A percentile compares a stretch with the other conserved stretches of the same genome.
Evolutionary conservation across 352 stramenopile genomes (phyloP).

Genomic region (Pythium dissimile): DNA sequence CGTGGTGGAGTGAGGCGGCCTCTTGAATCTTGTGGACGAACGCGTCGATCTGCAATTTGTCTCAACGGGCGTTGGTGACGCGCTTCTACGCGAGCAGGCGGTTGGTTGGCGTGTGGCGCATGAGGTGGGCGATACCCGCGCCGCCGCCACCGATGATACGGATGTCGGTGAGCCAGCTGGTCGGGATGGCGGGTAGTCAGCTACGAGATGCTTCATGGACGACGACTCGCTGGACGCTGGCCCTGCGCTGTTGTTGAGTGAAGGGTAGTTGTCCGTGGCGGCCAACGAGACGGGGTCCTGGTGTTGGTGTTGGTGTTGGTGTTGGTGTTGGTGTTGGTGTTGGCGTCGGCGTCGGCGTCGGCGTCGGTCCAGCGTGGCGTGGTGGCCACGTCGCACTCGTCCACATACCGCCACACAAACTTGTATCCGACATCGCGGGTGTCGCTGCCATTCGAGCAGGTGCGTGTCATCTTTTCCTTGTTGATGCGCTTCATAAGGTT

Average conservation of each 20-base stretch:
- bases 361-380: not conserved
- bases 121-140: not conserved
- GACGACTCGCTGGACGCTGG: not conserved
- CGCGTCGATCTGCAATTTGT: not conserved
- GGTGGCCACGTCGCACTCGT: not conserved
- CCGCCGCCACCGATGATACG: constrained; percentile 2
- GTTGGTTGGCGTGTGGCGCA: not conserved
- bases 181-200: not conserved
- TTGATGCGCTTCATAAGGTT: constrained; percentile 3
- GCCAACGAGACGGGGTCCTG: too few relatives aligned
- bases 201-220: not conserved
- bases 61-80: not conserved
- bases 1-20: not conserved
- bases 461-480: not conserved
- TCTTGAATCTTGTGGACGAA: not conserved
- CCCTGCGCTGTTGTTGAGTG: not conserved
- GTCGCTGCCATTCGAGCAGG: too few relatives aligned
- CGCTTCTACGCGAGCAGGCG: not conserved
- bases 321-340: too few relatives aligned
- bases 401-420: not conserved
- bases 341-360: too few relatives aligned
- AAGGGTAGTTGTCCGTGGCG: too few relatives aligned
- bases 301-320: too few relatives aligned
- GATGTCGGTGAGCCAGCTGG: not conserved
- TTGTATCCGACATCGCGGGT: too few relatives aligned